Base-by-base conservation (phyloP, 768 basidiomycete genomes). In the Pilatotrama ljubarskyi region DNA sequence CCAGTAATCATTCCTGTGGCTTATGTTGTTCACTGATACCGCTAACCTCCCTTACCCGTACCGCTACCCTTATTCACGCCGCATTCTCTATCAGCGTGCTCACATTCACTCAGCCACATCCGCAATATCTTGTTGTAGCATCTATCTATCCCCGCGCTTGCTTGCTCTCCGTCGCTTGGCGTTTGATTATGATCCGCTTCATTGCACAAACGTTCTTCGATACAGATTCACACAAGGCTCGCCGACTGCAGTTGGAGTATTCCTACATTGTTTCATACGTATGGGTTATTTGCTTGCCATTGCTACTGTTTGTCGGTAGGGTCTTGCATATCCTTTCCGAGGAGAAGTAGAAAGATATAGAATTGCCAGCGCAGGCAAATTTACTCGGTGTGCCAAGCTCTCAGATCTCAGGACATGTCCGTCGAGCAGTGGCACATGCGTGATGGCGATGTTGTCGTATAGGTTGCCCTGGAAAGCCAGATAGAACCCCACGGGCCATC, bases 111-210 rank as follows among this genome's bases (percentile, higher is more conserved):
- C 49, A 37, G 10, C 3, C 50, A 38, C 24, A 37, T 17, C 44
- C 44, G 48, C 48, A 49, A 37, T 49, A 32, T 37, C 52, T 61
- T 61, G 59, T 61, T 61, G 59, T 61, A 61, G 53, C 59, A 61
- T 61, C 41, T 55, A 38, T 22, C 25, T 32, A 49, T 61, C 52
- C 5, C 11, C 11, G 36, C 43, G 7, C 10, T 32, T 10, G 49
- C 49, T 51, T 18, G 35, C 37, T 44, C 42, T 14, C 35, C 46
- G 5, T 22, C 48, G n/a, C 25, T 1, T 32, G 17, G 17, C 18
- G 48, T 29, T 49, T 49, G 29, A 35, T 44, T 18, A 49, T 49
- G 20, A 49, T 49, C 11, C 48, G 29, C 17, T 32, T 24, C 20
- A 14, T 24, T 25, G 18, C 43, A 22, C 48, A n/a, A n/a, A 49